Evolutionary conservation across 1,139 yeast genomes (phyloP).

Genomic region (Zygoascus meyerae): DNA sequence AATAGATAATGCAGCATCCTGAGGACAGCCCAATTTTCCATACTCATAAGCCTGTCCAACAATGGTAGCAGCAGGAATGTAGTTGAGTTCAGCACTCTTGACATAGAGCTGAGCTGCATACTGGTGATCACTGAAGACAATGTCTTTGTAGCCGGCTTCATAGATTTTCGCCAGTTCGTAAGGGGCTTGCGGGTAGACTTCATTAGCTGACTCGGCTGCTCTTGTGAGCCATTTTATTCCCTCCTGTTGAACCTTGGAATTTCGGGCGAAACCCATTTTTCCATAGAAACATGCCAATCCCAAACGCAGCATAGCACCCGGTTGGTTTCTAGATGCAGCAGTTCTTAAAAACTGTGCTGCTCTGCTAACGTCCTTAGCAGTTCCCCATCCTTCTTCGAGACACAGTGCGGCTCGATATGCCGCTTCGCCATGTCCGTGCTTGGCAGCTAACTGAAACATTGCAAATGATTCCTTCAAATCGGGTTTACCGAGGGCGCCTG

Average conservation of each 20-base stretch:
- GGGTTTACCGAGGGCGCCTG: constrained; percentile 81
- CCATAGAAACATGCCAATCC: constrained; percentile 83
- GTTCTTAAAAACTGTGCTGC: constrained; percentile 77
- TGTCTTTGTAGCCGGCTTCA: constrained; percentile 78
- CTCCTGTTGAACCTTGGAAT: constrained; percentile 64
- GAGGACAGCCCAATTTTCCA: constrained; percentile 70
- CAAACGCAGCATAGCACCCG: constrained; percentile 90
- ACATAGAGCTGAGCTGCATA: constrained; percentile 85
- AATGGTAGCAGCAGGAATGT: constrained; percentile 69
- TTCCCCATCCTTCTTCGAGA: constrained; percentile 90
- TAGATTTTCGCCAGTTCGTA: constrained; percentile 84
- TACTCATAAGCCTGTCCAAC: constrained; percentile 81
- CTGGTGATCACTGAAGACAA: constrained; percentile 73
- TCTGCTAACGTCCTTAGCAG: constrained; percentile 80
- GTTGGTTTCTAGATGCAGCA: constrained; percentile 88
- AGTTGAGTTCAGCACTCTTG: constrained; percentile 86
- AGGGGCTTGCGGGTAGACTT: constrained; percentile 85
- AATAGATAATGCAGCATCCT: constrained; percentile 77
- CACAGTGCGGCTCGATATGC: constrained; percentile 89
- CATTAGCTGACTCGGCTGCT: constrained; percentile 79
- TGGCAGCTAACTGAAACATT: constrained; percentile 83
- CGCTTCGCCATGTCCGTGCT: constrained; percentile 86
- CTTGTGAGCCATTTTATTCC: constrained; percentile 93
- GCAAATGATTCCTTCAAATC: constrained; percentile 72
- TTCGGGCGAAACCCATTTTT: constrained; percentile 72